phyloP scores from a whole-genome alignment of 768 basidiomycete species.

The Agaricus bisporus region DNA sequence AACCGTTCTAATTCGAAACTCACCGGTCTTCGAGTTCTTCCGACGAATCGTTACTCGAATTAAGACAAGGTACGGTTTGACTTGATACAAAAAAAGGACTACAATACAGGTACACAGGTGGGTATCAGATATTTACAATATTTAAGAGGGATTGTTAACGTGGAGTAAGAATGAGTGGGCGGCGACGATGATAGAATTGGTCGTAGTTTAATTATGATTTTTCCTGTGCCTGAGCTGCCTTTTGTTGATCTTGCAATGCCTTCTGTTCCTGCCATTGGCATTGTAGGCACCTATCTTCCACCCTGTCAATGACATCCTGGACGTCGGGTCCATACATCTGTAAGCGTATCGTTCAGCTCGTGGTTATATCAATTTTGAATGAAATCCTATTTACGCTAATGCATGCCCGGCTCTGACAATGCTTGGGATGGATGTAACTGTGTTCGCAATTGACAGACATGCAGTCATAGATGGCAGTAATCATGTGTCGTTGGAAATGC shows the following conservation, averaged over 20 bases:
- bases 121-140: background rate
- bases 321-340: conserved; percentile 67
- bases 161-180: background rate
- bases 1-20: background rate
- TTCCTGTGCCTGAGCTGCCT: conserved; percentile 17
- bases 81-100: background rate
- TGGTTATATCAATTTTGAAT: background rate
- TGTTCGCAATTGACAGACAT: conserved; percentile 56
- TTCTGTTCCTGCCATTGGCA: conserved; percentile 39
- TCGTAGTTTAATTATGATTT: conserved; percentile 9
- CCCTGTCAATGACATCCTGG: conserved; percentile 61
- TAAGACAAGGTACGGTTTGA: conserved; percentile 4
- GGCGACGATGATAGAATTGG: background rate
- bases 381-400: conserved; percentile 39
- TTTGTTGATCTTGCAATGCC: conserved; percentile 13
- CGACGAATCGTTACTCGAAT: conserved; percentile 3
- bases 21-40: conserved; percentile 4
- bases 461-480: conserved; percentile 74
- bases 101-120: conserved; percentile 6
- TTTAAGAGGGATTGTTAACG: too few relatives aligned
- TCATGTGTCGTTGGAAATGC: conserved; percentile 77
- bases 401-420: conserved; percentile 50
- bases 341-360: background rate
- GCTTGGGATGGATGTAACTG: conserved; percentile 52
- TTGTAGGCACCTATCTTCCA: conserved; percentile 66